Percentiles rank a stretch among this genome's conserved stretches.
phyloP scores from a whole-genome alignment of 306 rosid species.

The Sphenostylis stenocarpa region DNA sequence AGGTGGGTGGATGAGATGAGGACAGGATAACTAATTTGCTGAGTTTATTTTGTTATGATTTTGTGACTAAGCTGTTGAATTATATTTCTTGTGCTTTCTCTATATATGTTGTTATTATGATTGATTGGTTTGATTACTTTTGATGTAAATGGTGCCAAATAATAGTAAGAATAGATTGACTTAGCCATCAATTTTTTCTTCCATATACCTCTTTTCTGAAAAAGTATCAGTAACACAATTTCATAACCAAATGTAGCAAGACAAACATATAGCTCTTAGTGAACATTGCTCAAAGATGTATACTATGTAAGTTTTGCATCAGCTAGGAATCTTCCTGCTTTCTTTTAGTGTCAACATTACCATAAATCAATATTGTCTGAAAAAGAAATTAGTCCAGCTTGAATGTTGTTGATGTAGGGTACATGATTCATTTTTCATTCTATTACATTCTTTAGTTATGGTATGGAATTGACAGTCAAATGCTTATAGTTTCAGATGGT shows the following conservation, averaged over 20 bases:
- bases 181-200: not conserved
- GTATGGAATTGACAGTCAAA: slow-evolving; percentile 45
- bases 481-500: slow-evolving; percentile 91
- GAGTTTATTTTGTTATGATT: not conserved
- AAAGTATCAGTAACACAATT: not conserved
- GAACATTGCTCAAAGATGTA: not conserved
- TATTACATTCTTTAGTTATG: not conserved
- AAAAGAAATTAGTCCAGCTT: slow-evolving; percentile 10
- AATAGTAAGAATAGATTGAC: not conserved
- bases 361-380: slow-evolving; percentile 7
- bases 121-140: not conserved
- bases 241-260: not conserved
- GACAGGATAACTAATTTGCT: not conserved
- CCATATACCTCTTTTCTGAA: not conserved
- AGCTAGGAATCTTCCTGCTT: not conserved
- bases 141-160: not conserved
- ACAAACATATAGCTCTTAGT: not conserved
- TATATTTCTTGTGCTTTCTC: not conserved
- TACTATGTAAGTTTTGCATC: not conserved
- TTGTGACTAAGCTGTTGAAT: slow-evolving; percentile 18
- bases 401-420: not conserved
- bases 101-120: not conserved
- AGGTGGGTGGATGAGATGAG: not conserved
- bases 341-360: not conserved
- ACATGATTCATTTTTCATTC: slow-evolving; percentile 16